Evolutionary conservation across 331 rosid genomes (phyloP).

Genomic region (Erythrophleum ivorense): DNA sequence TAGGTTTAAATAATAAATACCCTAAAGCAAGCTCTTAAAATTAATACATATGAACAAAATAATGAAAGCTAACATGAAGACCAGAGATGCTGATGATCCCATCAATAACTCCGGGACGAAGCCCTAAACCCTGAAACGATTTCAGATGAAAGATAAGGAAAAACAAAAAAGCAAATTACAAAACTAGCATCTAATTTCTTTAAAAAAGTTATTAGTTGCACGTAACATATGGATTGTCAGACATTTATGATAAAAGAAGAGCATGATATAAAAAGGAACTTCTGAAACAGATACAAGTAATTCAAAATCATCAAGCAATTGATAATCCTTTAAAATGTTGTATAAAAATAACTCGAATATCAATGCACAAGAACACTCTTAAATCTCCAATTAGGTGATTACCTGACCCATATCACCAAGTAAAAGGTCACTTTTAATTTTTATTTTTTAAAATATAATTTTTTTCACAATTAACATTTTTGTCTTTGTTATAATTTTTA

Average conservation of each 20-base stretch:
- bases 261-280: slow-evolving; percentile 9
- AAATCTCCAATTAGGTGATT: slow-evolving; percentile 24
- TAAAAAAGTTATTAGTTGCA: background rate
- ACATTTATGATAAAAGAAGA: background rate
- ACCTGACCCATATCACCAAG: slow-evolving; percentile 99
- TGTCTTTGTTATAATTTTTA: too few species aligned
- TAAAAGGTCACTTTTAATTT: slow-evolving; percentile 58
- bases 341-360: background rate
- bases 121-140: slow-evolving; percentile 82
- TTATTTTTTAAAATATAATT: too few species aligned
- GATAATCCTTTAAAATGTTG: background rate
- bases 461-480: too few species aligned
- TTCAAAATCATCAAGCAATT: background rate
- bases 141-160: background rate
- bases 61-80: slow-evolving; percentile 68
- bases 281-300: background rate
- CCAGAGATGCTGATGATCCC: slow-evolving; percentile 97
- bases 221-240: background rate
- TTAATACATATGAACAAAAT: background rate
- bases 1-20: background rate
- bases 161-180: slow-evolving; percentile 5
- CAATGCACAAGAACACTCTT: background rate
- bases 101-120: slow-evolving; percentile 90
- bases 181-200: background rate
- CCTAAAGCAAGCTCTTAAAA: background rate